A percentile compares a stretch with the other conserved stretches of the same genome.
phyloP scores from a whole-genome alignment of 1,284 basidiomycete species.

The Ceratobasidium sp. region DNA sequence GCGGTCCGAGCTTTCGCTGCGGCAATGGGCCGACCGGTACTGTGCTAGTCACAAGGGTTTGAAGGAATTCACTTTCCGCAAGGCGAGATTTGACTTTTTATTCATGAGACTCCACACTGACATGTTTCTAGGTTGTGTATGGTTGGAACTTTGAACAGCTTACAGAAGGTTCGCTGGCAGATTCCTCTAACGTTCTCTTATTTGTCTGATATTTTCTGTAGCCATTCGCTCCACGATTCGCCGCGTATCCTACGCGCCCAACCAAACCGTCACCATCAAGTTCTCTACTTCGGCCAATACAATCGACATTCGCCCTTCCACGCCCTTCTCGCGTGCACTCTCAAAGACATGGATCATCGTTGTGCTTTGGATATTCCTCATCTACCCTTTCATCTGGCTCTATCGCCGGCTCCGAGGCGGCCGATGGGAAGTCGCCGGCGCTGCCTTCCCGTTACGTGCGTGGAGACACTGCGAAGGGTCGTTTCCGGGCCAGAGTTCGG shows the following conservation, averaged over 20 bases:
- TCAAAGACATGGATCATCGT: slow-evolving; percentile 74
- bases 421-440: slow-evolving; percentile 73
- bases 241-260: slow-evolving; percentile 64
- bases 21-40: slow-evolving; percentile 78
- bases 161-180: slow-evolving; percentile 52
- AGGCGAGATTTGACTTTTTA: slow-evolving; percentile 55
- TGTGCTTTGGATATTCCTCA: slow-evolving; percentile 68
- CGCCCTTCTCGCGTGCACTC: slow-evolving; percentile 67
- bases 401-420: slow-evolving; percentile 76
- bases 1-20: slow-evolving; percentile 62
- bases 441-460: slow-evolving; percentile 70
- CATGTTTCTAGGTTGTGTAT: slow-evolving; percentile 58
- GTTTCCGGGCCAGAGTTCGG: slow-evolving; percentile 45
- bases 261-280: slow-evolving; percentile 59
- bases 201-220: slow-evolving; percentile 18
- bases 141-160: slow-evolving; percentile 75
- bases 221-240: slow-evolving; percentile 66
- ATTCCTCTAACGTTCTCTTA: not conserved
- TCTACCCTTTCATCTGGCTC: slow-evolving; percentile 80
- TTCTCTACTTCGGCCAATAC: slow-evolving; percentile 60
- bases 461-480: slow-evolving; percentile 48
- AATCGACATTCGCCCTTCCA: slow-evolving; percentile 70
- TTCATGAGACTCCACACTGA: not conserved
- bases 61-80: slow-evolving; percentile 73
- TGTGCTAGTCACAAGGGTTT: slow-evolving; percentile 67